Conservation (phyloP, 371 early-diverging fungal genomes). For the Mucor mucedo region DNA sequence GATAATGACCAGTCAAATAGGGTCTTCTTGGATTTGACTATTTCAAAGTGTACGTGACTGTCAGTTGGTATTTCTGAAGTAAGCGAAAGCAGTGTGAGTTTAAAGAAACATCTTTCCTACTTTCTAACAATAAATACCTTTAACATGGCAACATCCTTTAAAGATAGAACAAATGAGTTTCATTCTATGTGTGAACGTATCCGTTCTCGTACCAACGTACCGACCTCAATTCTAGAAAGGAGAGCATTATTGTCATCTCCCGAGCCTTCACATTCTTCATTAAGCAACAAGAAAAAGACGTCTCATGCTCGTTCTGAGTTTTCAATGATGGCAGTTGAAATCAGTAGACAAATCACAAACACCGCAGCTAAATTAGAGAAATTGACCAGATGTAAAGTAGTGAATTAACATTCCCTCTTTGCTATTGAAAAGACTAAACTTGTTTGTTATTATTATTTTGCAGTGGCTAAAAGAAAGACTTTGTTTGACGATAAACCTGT, state of each 20-base stretch:
- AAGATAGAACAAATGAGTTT: slow-evolving; percentile 60
- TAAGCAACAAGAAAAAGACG: slow-evolving; percentile 15
- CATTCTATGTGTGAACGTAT: slow-evolving; percentile 54
- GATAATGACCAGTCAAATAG: no score
- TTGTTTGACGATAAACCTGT: slow-evolving; percentile 78
- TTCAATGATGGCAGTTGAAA: slow-evolving; percentile 64
- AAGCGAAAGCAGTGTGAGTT: background rate
- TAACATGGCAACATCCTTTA: slow-evolving; percentile 32
- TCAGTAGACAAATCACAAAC: slow-evolving; percentile 66
- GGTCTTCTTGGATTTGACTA: no score
- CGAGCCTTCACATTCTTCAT: slow-evolving; percentile 10
- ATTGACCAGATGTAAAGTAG: slow-evolving; percentile 61
- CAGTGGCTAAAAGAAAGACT: slow-evolving; percentile 78
- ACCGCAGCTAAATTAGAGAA: slow-evolving; percentile 73
- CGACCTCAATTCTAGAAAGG: slow-evolving; percentile 37
- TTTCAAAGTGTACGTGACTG: no score
- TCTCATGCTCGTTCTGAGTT: slow-evolving; percentile 57
- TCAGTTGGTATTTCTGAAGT: no score
- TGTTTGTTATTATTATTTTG: background rate
- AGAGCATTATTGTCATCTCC: slow-evolving; percentile 41
- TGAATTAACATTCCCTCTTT: background rate
- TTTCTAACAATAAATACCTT: no score
- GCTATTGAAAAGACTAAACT: background rate
- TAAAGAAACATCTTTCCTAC: background rate
- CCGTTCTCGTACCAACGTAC: slow-evolving; percentile 39